phyloP scores from a whole-genome alignment of 345 rosid species.

The Pugionium cornutum region DNA sequence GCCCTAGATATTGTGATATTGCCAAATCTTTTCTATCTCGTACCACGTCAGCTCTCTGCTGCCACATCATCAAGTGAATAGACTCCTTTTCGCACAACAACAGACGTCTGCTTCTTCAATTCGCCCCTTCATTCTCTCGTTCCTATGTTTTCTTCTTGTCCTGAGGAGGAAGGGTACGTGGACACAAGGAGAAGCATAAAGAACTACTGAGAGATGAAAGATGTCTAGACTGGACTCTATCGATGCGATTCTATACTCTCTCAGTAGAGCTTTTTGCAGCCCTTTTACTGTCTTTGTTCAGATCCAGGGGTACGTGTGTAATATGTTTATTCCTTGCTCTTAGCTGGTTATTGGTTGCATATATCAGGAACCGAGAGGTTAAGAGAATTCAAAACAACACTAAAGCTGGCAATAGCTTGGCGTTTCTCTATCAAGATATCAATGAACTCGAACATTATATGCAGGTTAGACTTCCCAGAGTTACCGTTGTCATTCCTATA shows the following conservation, averaged over 20 bases:
- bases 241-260: constrained; percentile 79
- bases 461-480: constrained; percentile 84
- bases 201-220: constrained; percentile 13
- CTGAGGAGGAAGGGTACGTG: not conserved
- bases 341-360: constrained; percentile 85
- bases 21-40: too few relatives aligned
- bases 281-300: constrained; percentile 83
- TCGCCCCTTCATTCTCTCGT: not conserved
- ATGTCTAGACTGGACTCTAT: constrained; percentile 65
- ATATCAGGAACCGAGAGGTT: constrained; percentile 87
- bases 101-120: not conserved
- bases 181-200: constrained; percentile 6
- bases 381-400: constrained; percentile 59
- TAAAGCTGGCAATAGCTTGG: too few relatives aligned
- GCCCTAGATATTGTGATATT: too few relatives aligned
- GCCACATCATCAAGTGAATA: too few relatives aligned
- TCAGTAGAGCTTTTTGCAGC: constrained; percentile 65
- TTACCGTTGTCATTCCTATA: constrained; percentile 83
- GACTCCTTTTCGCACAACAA: too few relatives aligned
- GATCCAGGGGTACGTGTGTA: constrained; percentile 87
- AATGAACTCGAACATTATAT: constrained; percentile 57
- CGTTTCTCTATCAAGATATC: too few relatives aligned
- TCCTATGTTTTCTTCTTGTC: constrained; percentile 13
- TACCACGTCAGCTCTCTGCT: too few relatives aligned
- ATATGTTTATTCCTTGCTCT: constrained; percentile 83